Evolutionary conservation across 495 filamentous ascomycete species (phyloP).

Genomic region (Aspergillus heteromorphus): DNA sequence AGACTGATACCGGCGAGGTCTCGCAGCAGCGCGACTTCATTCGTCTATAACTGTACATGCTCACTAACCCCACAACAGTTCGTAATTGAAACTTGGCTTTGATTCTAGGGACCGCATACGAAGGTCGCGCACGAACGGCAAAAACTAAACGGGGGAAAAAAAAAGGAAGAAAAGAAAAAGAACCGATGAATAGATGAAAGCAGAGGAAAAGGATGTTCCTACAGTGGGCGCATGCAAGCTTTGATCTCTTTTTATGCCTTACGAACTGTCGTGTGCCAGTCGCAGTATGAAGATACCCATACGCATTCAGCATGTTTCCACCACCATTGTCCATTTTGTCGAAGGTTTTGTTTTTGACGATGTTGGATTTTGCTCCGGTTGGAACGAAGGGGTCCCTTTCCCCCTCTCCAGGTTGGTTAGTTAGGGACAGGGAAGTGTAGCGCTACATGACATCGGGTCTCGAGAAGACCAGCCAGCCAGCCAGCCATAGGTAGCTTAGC

Average conservation of each 20-base stretch:
- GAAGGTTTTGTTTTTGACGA: neutral
- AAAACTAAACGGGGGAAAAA: constrained; percentile 2
- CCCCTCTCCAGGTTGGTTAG: neutral
- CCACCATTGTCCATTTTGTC: neutral
- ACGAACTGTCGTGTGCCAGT: neutral
- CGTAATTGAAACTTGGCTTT: constrained; percentile 12
- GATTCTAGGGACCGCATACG: neutral
- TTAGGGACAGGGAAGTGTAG: neutral
- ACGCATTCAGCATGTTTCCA: constrained; percentile 11
- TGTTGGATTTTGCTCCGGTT: neutral
- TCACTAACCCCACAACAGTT: constrained; percentile 13
- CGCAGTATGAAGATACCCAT: constrained; percentile 8
- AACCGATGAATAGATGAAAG: neutral
- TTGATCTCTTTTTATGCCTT: neutral
- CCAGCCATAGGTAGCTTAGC: neutral
- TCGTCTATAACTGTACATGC: constrained; percentile 38
- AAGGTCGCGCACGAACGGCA: no score
- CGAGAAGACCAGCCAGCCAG: neutral
- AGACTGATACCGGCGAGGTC: constrained; percentile 46
- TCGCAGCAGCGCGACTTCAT: constrained; percentile 67
- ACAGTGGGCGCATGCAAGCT: neutral
- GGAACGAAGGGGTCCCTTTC: neutral
- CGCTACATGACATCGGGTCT: neutral
- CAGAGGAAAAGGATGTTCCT: neutral
- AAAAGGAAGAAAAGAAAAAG: neutral